phyloP scores from a whole-genome alignment of 345 rosid genomes.

The Eucalyptus sp. region DNA sequence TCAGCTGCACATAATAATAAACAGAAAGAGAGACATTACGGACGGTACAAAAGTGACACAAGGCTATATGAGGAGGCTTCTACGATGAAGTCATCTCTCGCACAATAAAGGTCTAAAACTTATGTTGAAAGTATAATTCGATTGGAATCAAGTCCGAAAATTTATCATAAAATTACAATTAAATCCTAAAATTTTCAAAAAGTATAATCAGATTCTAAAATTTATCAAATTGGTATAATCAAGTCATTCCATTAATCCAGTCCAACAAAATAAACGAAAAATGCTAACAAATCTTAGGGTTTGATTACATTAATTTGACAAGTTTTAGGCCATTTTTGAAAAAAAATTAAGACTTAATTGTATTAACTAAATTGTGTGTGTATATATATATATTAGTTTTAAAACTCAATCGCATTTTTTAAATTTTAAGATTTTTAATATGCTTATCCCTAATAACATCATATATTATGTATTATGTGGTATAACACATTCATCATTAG shows the following conservation, averaged over 20 bases:
- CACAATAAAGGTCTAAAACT: background rate
- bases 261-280: too few species aligned
- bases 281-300: too few species aligned
- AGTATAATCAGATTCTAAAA: fast-evolving
- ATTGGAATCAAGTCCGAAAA: fast-evolving
- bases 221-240: fast-evolving
- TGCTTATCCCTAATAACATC: fast-evolving
- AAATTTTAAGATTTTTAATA: too few species aligned
- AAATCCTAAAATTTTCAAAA: too few species aligned
- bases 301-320: fast-evolving
- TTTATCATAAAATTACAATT: fast-evolving
- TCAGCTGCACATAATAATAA: background rate
- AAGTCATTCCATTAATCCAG: fast-evolving
- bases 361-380: too few species aligned
- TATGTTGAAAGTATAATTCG: fast-evolving
- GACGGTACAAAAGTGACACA: background rate
- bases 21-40: background rate
- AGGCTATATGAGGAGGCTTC: background rate
- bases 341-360: too few species aligned
- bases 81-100: background rate
- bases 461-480: fast-evolving
- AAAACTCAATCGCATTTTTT: fast-evolving
- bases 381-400: too few species aligned
- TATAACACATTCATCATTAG: background rate
- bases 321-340: fast-evolving